These are phyloP conservation scores for Pythium grandisporangium DNA, from an alignment of 352 stramenopile species.

Conservation along the genomic window DNA sequence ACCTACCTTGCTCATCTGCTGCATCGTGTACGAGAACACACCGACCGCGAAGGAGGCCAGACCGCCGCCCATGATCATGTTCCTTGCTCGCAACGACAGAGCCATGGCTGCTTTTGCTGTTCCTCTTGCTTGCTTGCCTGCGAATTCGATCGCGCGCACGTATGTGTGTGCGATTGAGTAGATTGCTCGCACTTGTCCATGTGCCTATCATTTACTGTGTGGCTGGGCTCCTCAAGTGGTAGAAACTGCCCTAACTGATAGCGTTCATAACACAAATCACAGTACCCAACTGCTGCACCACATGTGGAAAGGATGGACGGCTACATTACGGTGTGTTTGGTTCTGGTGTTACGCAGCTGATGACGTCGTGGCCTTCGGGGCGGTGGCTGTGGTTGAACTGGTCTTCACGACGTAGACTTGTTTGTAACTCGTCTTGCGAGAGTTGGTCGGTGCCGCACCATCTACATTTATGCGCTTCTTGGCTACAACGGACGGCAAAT, in stretches of 20 bases:
- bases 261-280: no score
- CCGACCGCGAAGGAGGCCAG: constrained; percentile 53
- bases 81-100: constrained; percentile 65
- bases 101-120: constrained; percentile 25
- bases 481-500: no score
- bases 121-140: background rate
- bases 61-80: constrained; percentile 56
- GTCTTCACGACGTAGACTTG: constrained; percentile 23
- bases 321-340: no score
- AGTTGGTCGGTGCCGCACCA: background rate
- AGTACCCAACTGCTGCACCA: no score
- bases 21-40: constrained; percentile 72
- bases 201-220: background rate
- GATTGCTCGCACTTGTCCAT: no score
- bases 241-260: no score
- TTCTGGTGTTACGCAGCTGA: constrained; percentile 11
- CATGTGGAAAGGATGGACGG: background rate
- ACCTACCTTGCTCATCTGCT: constrained; percentile 71
- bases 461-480: no score
- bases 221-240: no score
- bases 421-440: constrained; percentile 12
- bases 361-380: constrained; percentile 3
- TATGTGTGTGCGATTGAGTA: background rate
- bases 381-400: background rate
- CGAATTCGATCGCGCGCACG: background rate